Conservation (phyloP, 805 yeast species). For the Lipomyces sp. region DNA sequence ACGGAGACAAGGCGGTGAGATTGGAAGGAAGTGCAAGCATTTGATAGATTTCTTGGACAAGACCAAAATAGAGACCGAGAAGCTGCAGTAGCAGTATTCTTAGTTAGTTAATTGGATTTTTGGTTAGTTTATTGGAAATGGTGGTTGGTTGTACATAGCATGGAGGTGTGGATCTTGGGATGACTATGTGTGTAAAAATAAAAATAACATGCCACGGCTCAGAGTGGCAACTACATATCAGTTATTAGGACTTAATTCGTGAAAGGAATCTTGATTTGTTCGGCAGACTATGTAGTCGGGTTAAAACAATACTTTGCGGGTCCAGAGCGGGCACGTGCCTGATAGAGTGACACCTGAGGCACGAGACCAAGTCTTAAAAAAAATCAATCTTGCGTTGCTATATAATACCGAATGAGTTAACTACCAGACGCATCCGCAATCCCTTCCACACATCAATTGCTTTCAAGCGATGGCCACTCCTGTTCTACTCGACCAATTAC, state of each 20-base stretch:
- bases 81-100: not conserved
- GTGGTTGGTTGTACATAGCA: not conserved
- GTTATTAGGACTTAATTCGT: not conserved
- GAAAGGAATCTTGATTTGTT: no score
- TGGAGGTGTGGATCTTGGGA: no score
- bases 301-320: no score
- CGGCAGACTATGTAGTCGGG: no score
- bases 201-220: not conserved
- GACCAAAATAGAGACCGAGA: slow-evolving; percentile 2
- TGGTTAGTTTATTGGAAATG: not conserved
- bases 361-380: no score
- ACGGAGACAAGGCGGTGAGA: slow-evolving; percentile 73
- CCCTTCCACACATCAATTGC: not conserved
- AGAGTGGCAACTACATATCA: not conserved
- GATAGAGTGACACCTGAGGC: no score
- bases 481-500: slow-evolving; percentile 31
- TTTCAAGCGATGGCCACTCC: slow-evolving; percentile 26
- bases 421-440: not conserved
- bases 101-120: not conserved
- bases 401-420: not conserved
- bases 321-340: no score
- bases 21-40: slow-evolving; percentile 52
- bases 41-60: slow-evolving; percentile 26
- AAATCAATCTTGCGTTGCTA: no score
- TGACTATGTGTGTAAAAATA: no score